Percentiles rank a stretch among this genome's conserved stretches.
phyloP scores from a whole-genome alignment of 371 early-diverging fungal species.

The Mucor saturninus region DNA sequence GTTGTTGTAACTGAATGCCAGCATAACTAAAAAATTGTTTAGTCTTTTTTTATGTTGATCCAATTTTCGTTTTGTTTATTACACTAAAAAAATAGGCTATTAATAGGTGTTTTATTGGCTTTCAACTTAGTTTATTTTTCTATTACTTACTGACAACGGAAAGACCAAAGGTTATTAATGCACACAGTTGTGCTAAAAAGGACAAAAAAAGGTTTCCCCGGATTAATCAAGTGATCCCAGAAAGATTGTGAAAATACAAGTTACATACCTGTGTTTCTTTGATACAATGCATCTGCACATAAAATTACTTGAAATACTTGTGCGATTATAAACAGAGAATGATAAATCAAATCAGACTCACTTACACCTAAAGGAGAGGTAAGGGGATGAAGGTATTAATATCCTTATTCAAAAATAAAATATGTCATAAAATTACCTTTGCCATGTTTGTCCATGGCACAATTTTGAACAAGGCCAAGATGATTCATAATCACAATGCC shows the following conservation, averaged over 20 bases:
- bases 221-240: background rate
- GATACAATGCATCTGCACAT: constrained; percentile 51
- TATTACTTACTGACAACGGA: constrained; percentile 45
- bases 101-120: no score
- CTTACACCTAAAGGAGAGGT: constrained; percentile 38
- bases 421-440: constrained; percentile 14
- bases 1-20: constrained; percentile 56
- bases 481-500: constrained; percentile 52
- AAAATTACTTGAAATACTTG: constrained; percentile 55
- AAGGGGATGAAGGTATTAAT: background rate
- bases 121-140: no score
- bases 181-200: constrained; percentile 43
- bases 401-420: background rate
- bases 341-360: constrained; percentile 60
- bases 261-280: constrained; percentile 50
- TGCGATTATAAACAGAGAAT: constrained; percentile 50
- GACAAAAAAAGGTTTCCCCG: background rate
- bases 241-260: background rate
- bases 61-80: background rate
- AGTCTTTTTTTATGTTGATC: background rate
- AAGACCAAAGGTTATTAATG: constrained; percentile 48
- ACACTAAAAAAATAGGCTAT: background rate
- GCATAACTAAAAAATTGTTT: constrained; percentile 38
- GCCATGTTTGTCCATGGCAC: constrained; percentile 15
- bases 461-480: constrained; percentile 42